Percentiles rank a stretch among this genome's conserved stretches.
phyloP scores from a whole-genome alignment of 768 basidiomycete genomes.

The Termitomyces sp. region DNA sequence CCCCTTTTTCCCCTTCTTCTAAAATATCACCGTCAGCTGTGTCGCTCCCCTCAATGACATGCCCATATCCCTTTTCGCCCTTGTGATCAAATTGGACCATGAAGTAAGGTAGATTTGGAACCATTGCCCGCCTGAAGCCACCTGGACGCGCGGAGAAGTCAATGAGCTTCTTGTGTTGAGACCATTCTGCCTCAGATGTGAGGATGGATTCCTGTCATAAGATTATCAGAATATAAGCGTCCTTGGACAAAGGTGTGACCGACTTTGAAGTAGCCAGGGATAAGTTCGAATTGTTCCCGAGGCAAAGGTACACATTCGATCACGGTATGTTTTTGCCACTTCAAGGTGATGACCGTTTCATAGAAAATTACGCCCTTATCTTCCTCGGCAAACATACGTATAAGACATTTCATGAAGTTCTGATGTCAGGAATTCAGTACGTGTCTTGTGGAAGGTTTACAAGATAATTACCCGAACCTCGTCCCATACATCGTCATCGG shows the following conservation, averaged over 20 bases:
- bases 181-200: slow-evolving; percentile 94
- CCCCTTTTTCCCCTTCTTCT: slow-evolving; percentile 86
- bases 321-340: slow-evolving; percentile 83
- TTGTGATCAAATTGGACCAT: slow-evolving; percentile 99
- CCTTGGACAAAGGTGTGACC: slow-evolving; percentile 4
- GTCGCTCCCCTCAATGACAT: slow-evolving; percentile 90
- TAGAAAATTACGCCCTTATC: slow-evolving; percentile 95
- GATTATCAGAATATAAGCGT: slow-evolving; percentile 5
- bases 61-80: slow-evolving; percentile 96
- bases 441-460: neutral
- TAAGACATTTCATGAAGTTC: slow-evolving; percentile 89
- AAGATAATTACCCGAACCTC: slow-evolving; percentile 76
- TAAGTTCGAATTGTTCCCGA: slow-evolving; percentile 79
- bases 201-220: slow-evolving; percentile 79
- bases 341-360: slow-evolving; percentile 86
- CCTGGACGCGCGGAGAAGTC: slow-evolving; percentile 88
- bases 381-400: slow-evolving; percentile 90
- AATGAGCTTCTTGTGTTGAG: slow-evolving; percentile 95
- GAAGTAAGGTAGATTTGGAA: slow-evolving; percentile 96
- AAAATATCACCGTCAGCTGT: slow-evolving; percentile 32
- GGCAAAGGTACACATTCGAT: slow-evolving; percentile 94
- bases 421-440: slow-evolving; percentile 15
- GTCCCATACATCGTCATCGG: slow-evolving; percentile 97
- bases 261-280: slow-evolving; percentile 93
- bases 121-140: slow-evolving; percentile 92